These are phyloP conservation scores for Aspergillus ibericus DNA, from an alignment of 2,329 filamentous ascomycete genomes.

Conservation along the genomic window DNA sequence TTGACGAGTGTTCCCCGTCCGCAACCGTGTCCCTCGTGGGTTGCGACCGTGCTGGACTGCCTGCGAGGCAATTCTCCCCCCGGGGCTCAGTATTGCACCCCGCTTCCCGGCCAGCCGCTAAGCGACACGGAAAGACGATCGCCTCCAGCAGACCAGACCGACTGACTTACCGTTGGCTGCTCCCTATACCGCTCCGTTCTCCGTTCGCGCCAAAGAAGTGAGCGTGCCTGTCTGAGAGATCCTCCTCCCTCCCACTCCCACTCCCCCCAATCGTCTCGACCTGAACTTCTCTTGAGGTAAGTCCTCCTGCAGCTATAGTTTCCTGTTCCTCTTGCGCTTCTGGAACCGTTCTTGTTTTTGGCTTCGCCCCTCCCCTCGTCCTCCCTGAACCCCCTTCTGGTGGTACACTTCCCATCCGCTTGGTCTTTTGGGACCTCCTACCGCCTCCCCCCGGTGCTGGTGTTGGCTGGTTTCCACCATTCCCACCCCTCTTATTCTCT, in stretches of 20 bases:
- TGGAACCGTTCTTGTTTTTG: constrained; percentile 16
- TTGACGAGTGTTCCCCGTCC: too few relatives aligned
- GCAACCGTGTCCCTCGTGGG: neutral
- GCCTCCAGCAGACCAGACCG: constrained; percentile 29
- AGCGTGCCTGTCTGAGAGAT: constrained; percentile 11
- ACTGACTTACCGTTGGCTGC: constrained; percentile 18
- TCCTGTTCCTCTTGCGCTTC: constrained; percentile 17
- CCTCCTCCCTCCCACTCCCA: constrained; percentile 11
- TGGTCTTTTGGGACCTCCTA: constrained; percentile 1
- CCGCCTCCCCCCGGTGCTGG: constrained; percentile 9
- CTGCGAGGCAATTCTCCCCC: constrained; percentile 15
- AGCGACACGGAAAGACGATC: constrained; percentile 42
- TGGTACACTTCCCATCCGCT: neutral
- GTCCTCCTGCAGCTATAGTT: constrained; percentile 17
- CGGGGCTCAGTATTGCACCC: constrained; percentile 29
- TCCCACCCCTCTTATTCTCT: neutral
- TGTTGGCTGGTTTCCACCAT: constrained; percentile 8
- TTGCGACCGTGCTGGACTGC: constrained; percentile 2
- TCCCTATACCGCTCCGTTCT: constrained; percentile 21
- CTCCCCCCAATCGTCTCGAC: constrained; percentile 14
- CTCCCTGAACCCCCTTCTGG: neutral
- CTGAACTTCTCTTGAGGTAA: constrained; percentile 20
- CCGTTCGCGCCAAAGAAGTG: constrained; percentile 18
- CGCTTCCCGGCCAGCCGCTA: constrained; percentile 39
- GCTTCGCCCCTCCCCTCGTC: constrained; percentile 10